Evolutionary conservation across 495 filamentous ascomycete genomes (phyloP).

Genomic region (Xylaria palmicola): DNA sequence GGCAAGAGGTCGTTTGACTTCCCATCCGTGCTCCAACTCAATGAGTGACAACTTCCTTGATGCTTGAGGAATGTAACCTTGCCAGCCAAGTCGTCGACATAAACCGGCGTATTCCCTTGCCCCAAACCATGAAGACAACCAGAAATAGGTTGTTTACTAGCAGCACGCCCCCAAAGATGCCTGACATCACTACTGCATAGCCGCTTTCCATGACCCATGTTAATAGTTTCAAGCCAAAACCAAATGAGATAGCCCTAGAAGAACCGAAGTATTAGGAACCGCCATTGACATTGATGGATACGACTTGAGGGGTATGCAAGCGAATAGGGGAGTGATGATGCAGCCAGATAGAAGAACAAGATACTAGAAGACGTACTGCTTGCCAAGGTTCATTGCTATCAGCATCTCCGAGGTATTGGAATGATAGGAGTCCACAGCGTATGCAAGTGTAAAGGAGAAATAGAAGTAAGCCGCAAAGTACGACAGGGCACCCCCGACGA

Average conservation of each 20-base stretch:
- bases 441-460: constrained; percentile 60
- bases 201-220: constrained; percentile 57
- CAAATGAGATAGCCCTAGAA: constrained; percentile 53
- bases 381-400: constrained; percentile 68
- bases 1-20: neutral
- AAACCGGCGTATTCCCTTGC: constrained; percentile 54
- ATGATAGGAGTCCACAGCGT: constrained; percentile 59
- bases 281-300: neutral
- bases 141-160: constrained; percentile 57
- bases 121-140: constrained; percentile 55
- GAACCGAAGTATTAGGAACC: neutral
- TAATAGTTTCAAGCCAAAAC: constrained; percentile 58
- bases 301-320: neutral
- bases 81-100: constrained; percentile 55
- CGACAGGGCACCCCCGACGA: constrained; percentile 52
- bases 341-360: neutral
- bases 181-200: constrained; percentile 58
- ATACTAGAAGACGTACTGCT: constrained; percentile 37
- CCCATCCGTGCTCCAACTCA: constrained; percentile 15
- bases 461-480: constrained; percentile 57
- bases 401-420: constrained; percentile 62
- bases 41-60: constrained; percentile 40
- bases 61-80: constrained; percentile 44
- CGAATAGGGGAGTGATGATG: neutral
- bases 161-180: constrained; percentile 55